Evolutionary conservation across 2,329 filamentous ascomycete genomes (phyloP).

Genomic region (Fusarium tuaranense): DNA sequence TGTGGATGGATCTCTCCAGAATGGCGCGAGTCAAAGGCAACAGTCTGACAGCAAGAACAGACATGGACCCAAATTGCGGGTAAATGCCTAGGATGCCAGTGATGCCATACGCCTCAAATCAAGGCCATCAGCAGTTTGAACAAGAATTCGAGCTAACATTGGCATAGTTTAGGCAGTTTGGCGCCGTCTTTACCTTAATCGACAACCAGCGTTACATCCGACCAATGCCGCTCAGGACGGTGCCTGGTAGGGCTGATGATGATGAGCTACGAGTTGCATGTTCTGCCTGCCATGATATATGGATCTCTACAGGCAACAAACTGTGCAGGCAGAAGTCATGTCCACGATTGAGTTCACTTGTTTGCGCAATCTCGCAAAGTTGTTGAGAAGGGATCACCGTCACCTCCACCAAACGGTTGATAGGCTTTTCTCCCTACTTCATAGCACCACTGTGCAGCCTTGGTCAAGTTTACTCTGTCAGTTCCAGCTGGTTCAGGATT

Average conservation of each 20-base stretch:
- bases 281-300: not conserved
- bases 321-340: not conserved
- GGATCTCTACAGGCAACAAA: not conserved
- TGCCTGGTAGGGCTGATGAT: constrained; percentile 28
- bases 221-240: not conserved
- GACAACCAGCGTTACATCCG: not conserved
- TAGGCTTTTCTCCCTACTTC: not conserved
- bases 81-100: not conserved
- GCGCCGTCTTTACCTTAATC: not conserved
- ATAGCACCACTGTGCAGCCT: not conserved
- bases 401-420: not conserved
- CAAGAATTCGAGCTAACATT: not conserved
- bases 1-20: not conserved
- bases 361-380: not conserved
- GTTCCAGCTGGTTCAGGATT: not conserved
- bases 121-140: not conserved
- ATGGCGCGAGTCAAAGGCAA: not conserved
- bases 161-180: not conserved
- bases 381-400: not conserved
- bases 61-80: not conserved
- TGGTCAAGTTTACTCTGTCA: not conserved
- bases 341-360: not conserved
- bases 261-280: not conserved
- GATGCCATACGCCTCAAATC: not conserved
- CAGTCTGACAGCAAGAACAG: not conserved